A percentile compares a stretch with the other conserved stretches of the same genome.
These are phyloP conservation scores for Tylopilus sp. DNA, from an alignment of 1,284 basidiomycete species.

Conservation along the genomic window DNA sequence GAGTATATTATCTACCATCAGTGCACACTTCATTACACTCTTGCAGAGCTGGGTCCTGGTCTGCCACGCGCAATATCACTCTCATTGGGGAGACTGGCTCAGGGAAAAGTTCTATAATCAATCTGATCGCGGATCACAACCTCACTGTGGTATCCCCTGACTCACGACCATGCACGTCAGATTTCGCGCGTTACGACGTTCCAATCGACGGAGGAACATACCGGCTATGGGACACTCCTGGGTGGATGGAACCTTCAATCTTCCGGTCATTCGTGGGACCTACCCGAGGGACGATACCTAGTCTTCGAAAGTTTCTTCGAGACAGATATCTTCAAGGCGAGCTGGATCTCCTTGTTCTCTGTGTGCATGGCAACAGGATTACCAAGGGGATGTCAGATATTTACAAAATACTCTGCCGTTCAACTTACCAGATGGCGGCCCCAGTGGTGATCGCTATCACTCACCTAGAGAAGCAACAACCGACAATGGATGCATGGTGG, in stretches of 20 bases:
- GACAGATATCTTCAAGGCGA: not conserved
- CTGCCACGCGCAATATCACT: conserved; percentile 18
- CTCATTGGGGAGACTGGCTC: conserved; percentile 29
- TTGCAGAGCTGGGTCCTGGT: not conserved
- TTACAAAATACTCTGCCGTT: conserved; percentile 19
- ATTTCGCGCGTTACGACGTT: conserved; percentile 16
- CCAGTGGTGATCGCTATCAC: conserved; percentile 32
- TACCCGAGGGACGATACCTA: too few species aligned
- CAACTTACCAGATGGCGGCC: conserved; percentile 14
- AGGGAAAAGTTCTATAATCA: conserved; percentile 30
- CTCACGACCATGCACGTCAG: conserved; percentile 17
- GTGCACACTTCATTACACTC: not conserved
- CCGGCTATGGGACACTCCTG: conserved; percentile 30
- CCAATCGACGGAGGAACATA: conserved; percentile 7
- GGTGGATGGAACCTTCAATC: conserved; percentile 19
- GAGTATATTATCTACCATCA: not conserved
- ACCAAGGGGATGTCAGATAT: conserved; percentile 6
- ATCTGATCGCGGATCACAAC: conserved; percentile 18
- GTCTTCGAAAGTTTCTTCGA: not conserved
- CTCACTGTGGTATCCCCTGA: conserved; percentile 15
- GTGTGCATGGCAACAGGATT: conserved; percentile 16
- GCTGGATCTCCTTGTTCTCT: conserved; percentile 6
- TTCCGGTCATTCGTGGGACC: conserved; percentile 9
- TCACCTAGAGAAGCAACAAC: conserved; percentile 23
- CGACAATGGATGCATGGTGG: conserved; percentile 34